phyloP scores from a whole-genome alignment of 2,329 filamentous ascomycete species.

The Penicillium janthinellum region DNA sequence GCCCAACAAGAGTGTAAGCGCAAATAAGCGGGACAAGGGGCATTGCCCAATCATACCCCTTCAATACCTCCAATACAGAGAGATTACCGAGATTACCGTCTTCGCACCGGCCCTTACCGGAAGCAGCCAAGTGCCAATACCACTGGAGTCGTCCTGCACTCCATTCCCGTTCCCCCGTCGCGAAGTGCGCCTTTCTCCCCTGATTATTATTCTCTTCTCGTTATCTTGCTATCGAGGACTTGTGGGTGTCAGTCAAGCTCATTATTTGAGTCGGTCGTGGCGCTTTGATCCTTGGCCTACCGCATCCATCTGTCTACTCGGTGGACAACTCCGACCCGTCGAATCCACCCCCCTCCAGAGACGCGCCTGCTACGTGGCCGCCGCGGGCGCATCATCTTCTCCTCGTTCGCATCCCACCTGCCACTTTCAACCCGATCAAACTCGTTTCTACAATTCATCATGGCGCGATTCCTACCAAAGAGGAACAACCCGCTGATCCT shows the following conservation, averaged over 20 bases:
- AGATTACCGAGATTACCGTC: slow-evolving; percentile 11
- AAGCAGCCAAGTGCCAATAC: slow-evolving; percentile 24
- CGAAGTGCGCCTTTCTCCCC: slow-evolving; percentile 25
- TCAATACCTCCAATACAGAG: not conserved
- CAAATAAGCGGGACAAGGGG: not conserved
- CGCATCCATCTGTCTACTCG: slow-evolving; percentile 6
- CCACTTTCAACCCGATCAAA: slow-evolving; percentile 7
- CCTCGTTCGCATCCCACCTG: slow-evolving; percentile 18
- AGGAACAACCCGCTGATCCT: slow-evolving; percentile 51
- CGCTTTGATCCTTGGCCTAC: slow-evolving; percentile 3
- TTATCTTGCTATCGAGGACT: slow-evolving; percentile 9
- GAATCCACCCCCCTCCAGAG: slow-evolving; percentile 16
- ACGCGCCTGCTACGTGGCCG: slow-evolving; percentile 51
- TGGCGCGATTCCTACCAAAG: slow-evolving; percentile 49
- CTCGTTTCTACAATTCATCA: slow-evolving; percentile 26
- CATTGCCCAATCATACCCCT: slow-evolving; percentile 13
- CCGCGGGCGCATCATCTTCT: slow-evolving; percentile 35
- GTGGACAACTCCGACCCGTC: slow-evolving; percentile 25
- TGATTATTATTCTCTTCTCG: slow-evolving; percentile 20
- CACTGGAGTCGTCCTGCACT: slow-evolving; percentile 1
- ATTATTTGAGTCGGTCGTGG: slow-evolving; percentile 3
- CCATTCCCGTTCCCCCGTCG: slow-evolving; percentile 15
- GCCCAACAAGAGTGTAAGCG: slow-evolving; percentile 14
- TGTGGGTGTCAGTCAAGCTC: slow-evolving; percentile 8
- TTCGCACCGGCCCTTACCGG: slow-evolving; percentile 26